These are phyloP conservation scores for Apiotrichum brassicae DNA, from an alignment of 1,284 basidiomycete genomes.

Conservation along the genomic window DNA sequence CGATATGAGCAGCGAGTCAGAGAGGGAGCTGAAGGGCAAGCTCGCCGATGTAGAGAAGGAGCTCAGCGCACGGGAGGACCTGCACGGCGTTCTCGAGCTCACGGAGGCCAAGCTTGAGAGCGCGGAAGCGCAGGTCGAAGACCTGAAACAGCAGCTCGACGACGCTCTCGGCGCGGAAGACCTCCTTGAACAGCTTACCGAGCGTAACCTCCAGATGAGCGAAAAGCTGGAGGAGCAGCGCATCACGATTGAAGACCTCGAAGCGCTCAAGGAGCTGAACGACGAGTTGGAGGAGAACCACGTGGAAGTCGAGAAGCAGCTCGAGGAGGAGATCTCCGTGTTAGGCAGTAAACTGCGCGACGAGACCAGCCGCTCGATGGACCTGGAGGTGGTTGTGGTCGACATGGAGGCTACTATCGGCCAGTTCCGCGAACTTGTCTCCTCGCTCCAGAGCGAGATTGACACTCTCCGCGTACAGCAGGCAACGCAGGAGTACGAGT, in stretches of 20 bases:
- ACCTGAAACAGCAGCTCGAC: slow-evolving; percentile 89
- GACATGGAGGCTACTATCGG: slow-evolving; percentile 80
- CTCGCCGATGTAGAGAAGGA: slow-evolving; percentile 88
- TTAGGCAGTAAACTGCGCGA: slow-evolving; percentile 56
- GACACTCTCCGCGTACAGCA: slow-evolving; percentile 73
- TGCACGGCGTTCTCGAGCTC: slow-evolving; percentile 62
- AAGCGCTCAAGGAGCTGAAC: slow-evolving; percentile 88
- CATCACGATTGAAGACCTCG: slow-evolving; percentile 89
- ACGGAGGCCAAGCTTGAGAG: slow-evolving; percentile 71
- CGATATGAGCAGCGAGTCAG: slow-evolving; percentile 79
- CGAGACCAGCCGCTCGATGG: slow-evolving; percentile 57
- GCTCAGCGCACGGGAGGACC: slow-evolving; percentile 49
- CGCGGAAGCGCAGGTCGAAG: slow-evolving; percentile 83
- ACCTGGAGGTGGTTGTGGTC: slow-evolving; percentile 67
- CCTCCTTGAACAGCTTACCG: slow-evolving; percentile 90
- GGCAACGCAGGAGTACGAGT: slow-evolving; percentile 72
- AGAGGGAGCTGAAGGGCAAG: slow-evolving; percentile 72
- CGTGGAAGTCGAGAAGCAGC: slow-evolving; percentile 81
- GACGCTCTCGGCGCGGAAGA: slow-evolving; percentile 94
- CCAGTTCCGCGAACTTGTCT: slow-evolving; percentile 85
- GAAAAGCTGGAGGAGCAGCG: slow-evolving; percentile 96
- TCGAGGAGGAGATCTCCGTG: slow-evolving; percentile 83
- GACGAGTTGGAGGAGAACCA: slow-evolving; percentile 98
- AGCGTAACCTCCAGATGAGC: slow-evolving; percentile 82
- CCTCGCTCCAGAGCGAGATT: slow-evolving; percentile 80